These are phyloP conservation scores for Polychytrium aggregatum DNA, from an alignment of 192 early-diverging fungal species.

Conservation along the genomic window DNA sequence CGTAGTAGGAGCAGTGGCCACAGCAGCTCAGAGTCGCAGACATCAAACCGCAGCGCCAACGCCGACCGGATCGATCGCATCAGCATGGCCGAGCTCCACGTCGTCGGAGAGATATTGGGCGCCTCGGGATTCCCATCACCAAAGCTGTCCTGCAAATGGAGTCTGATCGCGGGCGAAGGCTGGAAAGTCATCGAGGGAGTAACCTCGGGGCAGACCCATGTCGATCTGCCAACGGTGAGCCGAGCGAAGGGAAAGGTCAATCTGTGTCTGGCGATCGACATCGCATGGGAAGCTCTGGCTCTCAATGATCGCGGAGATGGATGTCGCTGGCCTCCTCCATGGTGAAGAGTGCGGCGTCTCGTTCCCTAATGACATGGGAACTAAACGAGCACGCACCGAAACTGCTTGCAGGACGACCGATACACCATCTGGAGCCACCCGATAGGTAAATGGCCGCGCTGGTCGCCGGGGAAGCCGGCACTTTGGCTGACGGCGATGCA, in stretches of 20 bases:
- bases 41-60: too few relatives aligned
- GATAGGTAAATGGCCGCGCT: too few relatives aligned
- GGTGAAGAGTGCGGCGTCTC: background rate
- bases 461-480: too few relatives aligned
- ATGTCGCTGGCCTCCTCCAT: background rate
- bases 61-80: too few relatives aligned
- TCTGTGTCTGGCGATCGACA: background rate
- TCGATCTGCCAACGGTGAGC: constrained; percentile 27
- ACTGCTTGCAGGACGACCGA: constrained; percentile 22
- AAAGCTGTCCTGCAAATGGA: constrained; percentile 31
- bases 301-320: background rate
- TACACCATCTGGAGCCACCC: constrained; percentile 43
- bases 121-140: constrained; percentile 32
- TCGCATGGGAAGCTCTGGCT: background rate
- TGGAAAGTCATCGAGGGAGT: constrained; percentile 38
- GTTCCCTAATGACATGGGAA: background rate
- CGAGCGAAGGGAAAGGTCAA: too few relatives aligned
- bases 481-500: background rate
- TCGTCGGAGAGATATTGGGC: constrained; percentile 30
- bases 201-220: constrained; percentile 31
- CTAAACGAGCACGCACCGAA: background rate
- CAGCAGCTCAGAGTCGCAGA: too few relatives aligned
- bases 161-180: constrained; percentile 25
- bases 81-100: constrained; percentile 40
- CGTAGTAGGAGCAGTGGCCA: too few relatives aligned